phyloP scores from a whole-genome alignment of 2,329 filamentous ascomycete genomes.

The Nemania bipapillata region DNA sequence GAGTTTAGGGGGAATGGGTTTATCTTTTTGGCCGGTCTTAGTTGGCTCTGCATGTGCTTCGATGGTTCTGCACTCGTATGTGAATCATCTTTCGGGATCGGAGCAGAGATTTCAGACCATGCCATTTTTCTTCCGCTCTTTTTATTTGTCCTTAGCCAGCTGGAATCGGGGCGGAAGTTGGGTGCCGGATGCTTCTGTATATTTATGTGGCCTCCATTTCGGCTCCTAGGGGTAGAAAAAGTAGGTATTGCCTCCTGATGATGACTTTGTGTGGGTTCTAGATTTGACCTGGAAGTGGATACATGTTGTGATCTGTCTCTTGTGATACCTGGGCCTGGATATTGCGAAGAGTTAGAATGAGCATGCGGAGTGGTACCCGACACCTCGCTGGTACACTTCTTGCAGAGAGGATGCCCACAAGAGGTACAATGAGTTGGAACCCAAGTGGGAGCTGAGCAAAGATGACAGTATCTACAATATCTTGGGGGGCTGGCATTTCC shows the following conservation, averaged over 20 bases:
- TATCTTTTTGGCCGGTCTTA: constrained; percentile 33
- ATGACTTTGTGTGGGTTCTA: constrained; percentile 1
- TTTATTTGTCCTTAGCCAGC: constrained; percentile 10
- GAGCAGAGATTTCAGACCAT: not conserved
- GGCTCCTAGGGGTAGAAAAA: not conserved
- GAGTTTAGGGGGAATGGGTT: constrained; percentile 46
- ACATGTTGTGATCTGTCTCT: constrained; percentile 33
- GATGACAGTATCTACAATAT: constrained; percentile 59
- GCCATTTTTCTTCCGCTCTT: not conserved
- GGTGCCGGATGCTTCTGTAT: constrained; percentile 6
- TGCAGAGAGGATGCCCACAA: constrained; percentile 64
- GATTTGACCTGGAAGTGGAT: constrained; percentile 17
- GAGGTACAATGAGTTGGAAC: constrained; percentile 57
- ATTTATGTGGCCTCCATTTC: not conserved
- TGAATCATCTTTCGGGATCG: not conserved
- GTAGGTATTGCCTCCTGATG: not conserved
- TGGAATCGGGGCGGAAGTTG: constrained; percentile 6
- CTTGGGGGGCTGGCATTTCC: constrained; percentile 49
- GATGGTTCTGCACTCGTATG: constrained; percentile 3
- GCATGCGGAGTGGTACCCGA: constrained; percentile 41
- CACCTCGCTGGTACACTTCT: constrained; percentile 57
- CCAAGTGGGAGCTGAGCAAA: constrained; percentile 59
- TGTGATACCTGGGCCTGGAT: constrained; percentile 34
- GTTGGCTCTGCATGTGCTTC: constrained; percentile 3
- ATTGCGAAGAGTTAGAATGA: constrained; percentile 42